A percentile compares a stretch with the other conserved stretches of the same genome.
These are phyloP conservation scores for Colletotrichum musae DNA, from an alignment of 2,329 filamentous ascomycete genomes.

Conservation along the genomic window DNA sequence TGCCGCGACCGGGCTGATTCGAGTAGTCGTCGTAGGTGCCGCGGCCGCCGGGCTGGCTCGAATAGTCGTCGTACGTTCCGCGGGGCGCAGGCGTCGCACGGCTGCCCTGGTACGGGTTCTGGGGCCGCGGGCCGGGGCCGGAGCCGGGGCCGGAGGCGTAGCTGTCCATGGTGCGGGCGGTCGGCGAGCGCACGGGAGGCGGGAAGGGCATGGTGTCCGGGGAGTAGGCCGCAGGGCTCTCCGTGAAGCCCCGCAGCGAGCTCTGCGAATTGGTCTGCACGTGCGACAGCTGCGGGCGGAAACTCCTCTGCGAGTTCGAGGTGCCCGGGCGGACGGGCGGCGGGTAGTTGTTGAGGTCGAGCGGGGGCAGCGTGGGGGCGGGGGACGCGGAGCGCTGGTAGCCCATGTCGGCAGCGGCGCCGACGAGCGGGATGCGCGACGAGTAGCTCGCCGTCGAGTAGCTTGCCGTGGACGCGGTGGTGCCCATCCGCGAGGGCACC, in stretches of 20 bases:
- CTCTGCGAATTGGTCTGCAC: constrained; percentile 42
- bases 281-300: constrained; percentile 46
- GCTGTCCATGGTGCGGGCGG: constrained; percentile 46
- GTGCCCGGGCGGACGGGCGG: constrained; percentile 54
- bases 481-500: constrained; percentile 62
- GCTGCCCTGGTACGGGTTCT: constrained; percentile 26
- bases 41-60: neutral
- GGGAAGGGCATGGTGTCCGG: constrained; percentile 49
- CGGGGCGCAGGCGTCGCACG: constrained; percentile 23
- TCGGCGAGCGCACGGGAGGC: constrained; percentile 51
- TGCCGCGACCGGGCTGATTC: constrained; percentile 12
- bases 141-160: constrained; percentile 6
- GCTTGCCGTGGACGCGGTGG: constrained; percentile 71
- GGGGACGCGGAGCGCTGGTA: constrained; percentile 58
- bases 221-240: constrained; percentile 50
- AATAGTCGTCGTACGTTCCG: constrained; percentile 31
- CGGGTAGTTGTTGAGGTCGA: constrained; percentile 47
- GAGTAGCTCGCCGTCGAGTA: constrained; percentile 75
- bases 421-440: constrained; percentile 74
- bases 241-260: constrained; percentile 44
- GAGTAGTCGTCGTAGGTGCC: constrained; percentile 41
- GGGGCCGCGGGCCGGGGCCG: neutral
- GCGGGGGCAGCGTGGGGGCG: constrained; percentile 52
- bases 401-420: constrained; percentile 73
- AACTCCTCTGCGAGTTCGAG: constrained; percentile 53